phyloP scores from a whole-genome alignment of 305 asterid species.

The Striga hermonthica region DNA sequence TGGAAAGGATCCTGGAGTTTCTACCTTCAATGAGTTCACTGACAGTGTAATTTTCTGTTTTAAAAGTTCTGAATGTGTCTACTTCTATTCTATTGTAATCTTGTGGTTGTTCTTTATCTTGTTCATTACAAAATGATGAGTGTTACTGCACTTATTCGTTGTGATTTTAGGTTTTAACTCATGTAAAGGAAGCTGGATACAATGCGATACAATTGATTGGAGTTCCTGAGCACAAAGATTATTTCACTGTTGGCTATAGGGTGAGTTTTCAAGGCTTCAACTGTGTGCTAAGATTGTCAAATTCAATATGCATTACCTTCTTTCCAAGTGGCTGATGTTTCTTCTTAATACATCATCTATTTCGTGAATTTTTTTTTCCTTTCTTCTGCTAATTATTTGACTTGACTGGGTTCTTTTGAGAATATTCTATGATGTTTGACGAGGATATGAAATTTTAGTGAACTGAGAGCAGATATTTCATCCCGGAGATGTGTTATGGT shows the following conservation, averaged over 20 bases:
- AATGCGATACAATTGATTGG: constrained; percentile 91
- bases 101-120: constrained; percentile 26
- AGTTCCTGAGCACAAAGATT: constrained; percentile 92
- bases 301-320: constrained; percentile 20
- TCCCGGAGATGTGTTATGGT: constrained; percentile 11
- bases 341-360: constrained; percentile 12
- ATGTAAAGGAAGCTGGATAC: constrained; percentile 93
- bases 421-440: constrained; percentile 5
- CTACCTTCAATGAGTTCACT: constrained; percentile 71
- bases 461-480: constrained; percentile 1
- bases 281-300: constrained; percentile 5
- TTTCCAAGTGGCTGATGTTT: constrained; percentile 19
- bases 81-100: constrained; percentile 10
- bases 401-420: background rate
- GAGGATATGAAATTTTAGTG: constrained; percentile 22
- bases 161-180: constrained; percentile 70
- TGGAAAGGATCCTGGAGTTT: constrained; percentile 68
- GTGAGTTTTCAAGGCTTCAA: constrained; percentile 47
- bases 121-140: constrained; percentile 24
- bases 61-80: constrained; percentile 17
- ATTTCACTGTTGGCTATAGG: constrained; percentile 82
- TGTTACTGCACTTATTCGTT: constrained; percentile 29
- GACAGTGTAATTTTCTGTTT: constrained; percentile 43
- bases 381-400: constrained; percentile 19
- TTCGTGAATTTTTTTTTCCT: constrained; percentile 2